Evolutionary conservation across 768 basidiomycete genomes (phyloP), one percentile per base, ranked within the genome.

Genomic region (Dendrothele bispora): DNA sequence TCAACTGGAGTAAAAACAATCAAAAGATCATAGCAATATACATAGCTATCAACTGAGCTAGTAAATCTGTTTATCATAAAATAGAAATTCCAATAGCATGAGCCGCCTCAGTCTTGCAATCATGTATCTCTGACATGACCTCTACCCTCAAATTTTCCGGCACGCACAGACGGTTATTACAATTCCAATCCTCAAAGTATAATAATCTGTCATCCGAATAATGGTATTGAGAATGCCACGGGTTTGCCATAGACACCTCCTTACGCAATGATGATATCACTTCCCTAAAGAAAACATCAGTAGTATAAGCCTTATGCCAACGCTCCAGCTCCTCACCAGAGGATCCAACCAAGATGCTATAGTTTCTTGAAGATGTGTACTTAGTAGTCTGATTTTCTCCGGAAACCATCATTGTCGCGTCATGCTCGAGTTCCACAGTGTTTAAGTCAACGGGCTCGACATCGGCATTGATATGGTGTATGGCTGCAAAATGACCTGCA

Each of bases 151-250:
- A 18, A 17, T 30, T n/a, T 14, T 39, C 18, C 11, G 44, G 44
- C 11, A 46, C 30, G 44, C 44, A 46, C 8, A 46, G 34, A 11
- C 44, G 44, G n/a, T 35, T n/a, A 38, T 38, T 35, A 14, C 44
- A 18, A n/a, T 46, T 15, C 18, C 18, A n/a, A 37, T 46, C 44
- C n/a, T 21, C 32, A 22, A 46, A 46, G 22, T 39, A 46, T 24
- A 46, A 37, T 15, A 46, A 18, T 15, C 44, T 32, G 30, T 46
- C 24, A 11, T 46, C 27, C 8, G 8, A 7, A 25, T 29, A 25
- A 15, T 43, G 41, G 27, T 43, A 43, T 15, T 43, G 41, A 10
- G 10, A 20, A 39, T 10, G 18, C 18, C 18, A 10, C 11, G 38
- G 38, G 20, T 39, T 11, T 10, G 10, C 8, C 20, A 10, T 10